Evolutionary conservation across 176 grass and related monocot species (phyloP), one percentile per base, ranked within the genome.

Genomic region (Carex scoparia): DNA sequence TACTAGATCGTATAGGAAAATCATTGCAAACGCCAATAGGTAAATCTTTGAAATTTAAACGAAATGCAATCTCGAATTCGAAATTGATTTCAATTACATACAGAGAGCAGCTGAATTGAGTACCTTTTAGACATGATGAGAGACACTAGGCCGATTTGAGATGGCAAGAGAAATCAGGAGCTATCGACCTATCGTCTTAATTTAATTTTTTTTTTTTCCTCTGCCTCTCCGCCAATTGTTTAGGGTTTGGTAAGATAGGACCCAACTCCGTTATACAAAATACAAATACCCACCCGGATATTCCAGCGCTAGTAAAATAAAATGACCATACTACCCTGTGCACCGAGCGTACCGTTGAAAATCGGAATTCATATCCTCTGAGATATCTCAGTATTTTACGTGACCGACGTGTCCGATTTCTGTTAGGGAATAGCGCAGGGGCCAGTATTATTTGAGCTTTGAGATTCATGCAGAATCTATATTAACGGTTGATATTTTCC

Each of bases 191-290:
- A 63, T 63, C 61, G 38, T 44, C 69, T 71, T 23, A 71, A 71
- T 71, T 71, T 71, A 1, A 46, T 70, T 31, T 19, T 79, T 48
- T 3, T 51, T 55, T 12, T 51, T 77, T 55, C 5, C 73, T 78
- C 74, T 78, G 74, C 10, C 74, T 78, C 74, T 78, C 51, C 28
- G 53, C 74, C 74, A 76, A 76, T 76, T 76, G 53, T 79, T 79
- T 79, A 79, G 74, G 74, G 74, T 79, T 79, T 58, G 74, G 30
- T 79, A 37, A 28, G 49, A 79, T 58, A 35, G 74, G 74, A 79
- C 53, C 74, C 74, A 58, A 28, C 74, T 58, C 74, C 74, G 74
- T 28, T 35, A 79, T 16, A 55, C 74, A 31, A 56, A 58, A 79
- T 16, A 55, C 74, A 31, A 56, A 58, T 79, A 79, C 74, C 74